Conservation (phyloP, 2,329 filamentous ascomycete genomes). For the Fusarium globosum region DNA sequence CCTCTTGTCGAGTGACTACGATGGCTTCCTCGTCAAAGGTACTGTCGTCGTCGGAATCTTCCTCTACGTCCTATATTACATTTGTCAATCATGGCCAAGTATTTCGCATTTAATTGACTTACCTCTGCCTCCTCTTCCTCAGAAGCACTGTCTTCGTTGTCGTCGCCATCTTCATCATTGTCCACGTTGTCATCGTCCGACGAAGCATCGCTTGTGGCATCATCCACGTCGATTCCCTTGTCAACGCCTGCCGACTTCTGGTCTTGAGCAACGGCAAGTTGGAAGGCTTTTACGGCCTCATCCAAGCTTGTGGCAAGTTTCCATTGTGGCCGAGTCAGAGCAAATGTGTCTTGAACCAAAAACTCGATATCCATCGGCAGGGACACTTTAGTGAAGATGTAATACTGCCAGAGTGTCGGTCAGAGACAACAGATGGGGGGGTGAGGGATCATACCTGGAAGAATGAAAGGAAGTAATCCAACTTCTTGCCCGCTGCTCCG, state of each 20-base stretch:
- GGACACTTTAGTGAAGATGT: constrained; percentile 88
- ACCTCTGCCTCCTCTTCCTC: constrained; percentile 71
- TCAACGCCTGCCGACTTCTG: constrained; percentile 83
- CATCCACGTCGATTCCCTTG: constrained; percentile 76
- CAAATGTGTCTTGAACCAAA: constrained; percentile 91
- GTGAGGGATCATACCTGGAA: constrained; percentile 73
- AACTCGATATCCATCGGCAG: constrained; percentile 98
- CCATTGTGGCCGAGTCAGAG: constrained; percentile 89
- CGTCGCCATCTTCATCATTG: constrained; percentile 72
- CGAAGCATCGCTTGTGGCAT: constrained; percentile 74
- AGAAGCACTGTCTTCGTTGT: constrained; percentile 69
- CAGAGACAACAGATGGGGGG: not conserved
- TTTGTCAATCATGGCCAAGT: constrained; percentile 5
- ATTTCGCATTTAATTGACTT: constrained; percentile 9
- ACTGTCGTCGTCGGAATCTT: constrained; percentile 64
- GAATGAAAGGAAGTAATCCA: constrained; percentile 97
- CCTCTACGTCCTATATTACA: constrained; percentile 58
- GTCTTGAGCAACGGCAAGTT: constrained; percentile 88
- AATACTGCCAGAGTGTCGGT: constrained; percentile 70
- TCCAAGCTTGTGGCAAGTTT: constrained; percentile 83
- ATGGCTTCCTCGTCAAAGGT: constrained; percentile 89
- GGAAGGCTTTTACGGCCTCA: constrained; percentile 85
- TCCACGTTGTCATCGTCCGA: constrained; percentile 82
- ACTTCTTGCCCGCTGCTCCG: constrained; percentile 92
- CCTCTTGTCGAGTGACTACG: constrained; percentile 89